Base-by-base conservation (phyloP, 768 basidiomycete genomes). In the Lentinus brumalis region DNA sequence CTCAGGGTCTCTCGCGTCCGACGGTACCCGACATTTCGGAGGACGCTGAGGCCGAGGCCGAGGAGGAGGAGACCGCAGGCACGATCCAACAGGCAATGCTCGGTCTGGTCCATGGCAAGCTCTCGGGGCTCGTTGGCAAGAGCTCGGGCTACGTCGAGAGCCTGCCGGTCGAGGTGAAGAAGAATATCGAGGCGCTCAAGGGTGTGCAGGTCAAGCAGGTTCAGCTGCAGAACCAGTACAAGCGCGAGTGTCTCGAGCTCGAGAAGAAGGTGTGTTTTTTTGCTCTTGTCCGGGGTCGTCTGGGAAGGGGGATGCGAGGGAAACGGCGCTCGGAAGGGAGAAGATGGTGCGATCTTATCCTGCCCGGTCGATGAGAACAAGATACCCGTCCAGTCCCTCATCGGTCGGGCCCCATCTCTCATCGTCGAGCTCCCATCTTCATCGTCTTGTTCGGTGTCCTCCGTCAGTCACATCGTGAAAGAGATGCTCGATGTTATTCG, bases 141-240 rank as follows among this genome's bases (percentile, higher is more conserved):
- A 93, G 92, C 71, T 96, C 93, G 14, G 95, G 95, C 14, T 99
- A 99, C 78, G 86, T 99, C 78, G 94, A 98, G 78, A 82, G 80
- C 68, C 84, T 98, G 53, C 91, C 95, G 11, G 76, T 81, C 49
- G 86, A 89, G 46, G 86, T 96, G 70, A 91, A 91, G 78, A 80
- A 86, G 75, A 91, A 87, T 69, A 77, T 99, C 68, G 92, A 96
- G 77, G 96, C 87, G 15, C 81, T 99, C 71, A 96, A 97, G 75
- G 96, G 96, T 54, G 83, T 99, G 46, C 96, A 98, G 76, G 86
- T 86, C 68, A 88, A 94, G 78, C 94, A 97, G 75, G 86, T 88
- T 66, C 89, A 93, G 68, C 83, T 98, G 46, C 94, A 97, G 73
- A 90, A 90, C 69, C 85, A 94, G 81, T 94, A 96, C 82, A 97